Base-by-base conservation (phyloP, 768 basidiomycete genomes). In the Holtermannia corniformis region DNA sequence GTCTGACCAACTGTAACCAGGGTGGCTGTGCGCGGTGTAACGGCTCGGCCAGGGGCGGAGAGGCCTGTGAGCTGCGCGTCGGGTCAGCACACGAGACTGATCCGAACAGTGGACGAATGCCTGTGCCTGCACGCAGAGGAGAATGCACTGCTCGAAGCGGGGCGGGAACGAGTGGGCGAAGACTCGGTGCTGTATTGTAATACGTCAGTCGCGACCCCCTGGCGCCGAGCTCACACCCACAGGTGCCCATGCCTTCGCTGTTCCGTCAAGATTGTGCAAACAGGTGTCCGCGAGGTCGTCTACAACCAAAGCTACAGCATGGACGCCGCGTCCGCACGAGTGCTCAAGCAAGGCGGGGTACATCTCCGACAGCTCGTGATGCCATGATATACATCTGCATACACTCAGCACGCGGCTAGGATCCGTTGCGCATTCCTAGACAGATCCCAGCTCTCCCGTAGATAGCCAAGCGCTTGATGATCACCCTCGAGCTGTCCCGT, bases 221-320 rank as follows among this genome's bases (percentile, higher is more conserved):
- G 44, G 21, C 16, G 16, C 41, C 26, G 5, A n/a, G n/a, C 27
- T 49, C 5, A 25, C 16, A n/a, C 19, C 32, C 41, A 16, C 65
- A 97, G 92, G n/a, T 99, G 95, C 63, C 95, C 95, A 0, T 99
- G 95, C 69, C 76, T 97, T n/a, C 83, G 80, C 59, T 99, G 95
- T 68, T 89, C 92, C 0, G 83, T 96, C 73, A 97, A 97, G 72
- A 96, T 97, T 60, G 91, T 96, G 23, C 93, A 99, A 67, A 85
- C 83, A 20, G 93, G 92, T 0, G 85, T 97, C 19, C 83, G 80
- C 55, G 84, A 83, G 52, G 93, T 99, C 3, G 87, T 97, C 3
- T 99, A 97, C 70, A 93, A 91, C 68, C 75, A 96, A 50, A 82
- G 83, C 48, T 99, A 99, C 73, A 90, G 89, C 77, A 88, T 97